A percentile compares a stretch with the other conserved stretches of the same genome.
These are phyloP conservation scores for Epichloe bromicola DNA, from an alignment of 2,329 filamentous ascomycete genomes.

Conservation along the genomic window DNA sequence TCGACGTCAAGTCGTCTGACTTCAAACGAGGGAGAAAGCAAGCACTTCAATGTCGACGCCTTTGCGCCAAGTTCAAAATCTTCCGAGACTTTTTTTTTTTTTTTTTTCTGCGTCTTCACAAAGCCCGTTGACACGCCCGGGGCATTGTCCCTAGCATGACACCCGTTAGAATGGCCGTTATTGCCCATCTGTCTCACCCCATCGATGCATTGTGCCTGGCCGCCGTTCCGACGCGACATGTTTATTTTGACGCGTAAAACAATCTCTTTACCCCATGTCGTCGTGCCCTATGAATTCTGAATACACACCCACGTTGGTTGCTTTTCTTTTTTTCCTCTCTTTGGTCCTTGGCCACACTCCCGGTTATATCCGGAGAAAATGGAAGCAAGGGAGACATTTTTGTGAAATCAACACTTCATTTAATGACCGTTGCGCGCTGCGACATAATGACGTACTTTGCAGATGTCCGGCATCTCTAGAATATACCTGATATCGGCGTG, in stretches of 20 bases:
- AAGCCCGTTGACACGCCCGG: too few relatives aligned
- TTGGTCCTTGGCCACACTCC: neutral
- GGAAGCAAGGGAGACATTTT: neutral
- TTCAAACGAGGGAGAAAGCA: neutral
- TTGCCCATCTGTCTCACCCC: too few relatives aligned
- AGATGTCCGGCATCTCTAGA: conserved; percentile 5
- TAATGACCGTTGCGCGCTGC: neutral
- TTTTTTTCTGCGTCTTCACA: too few relatives aligned
- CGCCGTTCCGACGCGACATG: neutral
- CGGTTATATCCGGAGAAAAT: neutral
- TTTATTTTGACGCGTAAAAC: neutral
- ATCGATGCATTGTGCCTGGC: neutral
- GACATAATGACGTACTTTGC: conserved; percentile 1
- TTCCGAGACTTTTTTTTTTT: too few relatives aligned
- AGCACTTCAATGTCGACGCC: too few relatives aligned
- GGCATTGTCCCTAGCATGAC: too few relatives aligned
- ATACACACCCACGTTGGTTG: neutral
- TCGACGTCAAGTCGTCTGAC: neutral
- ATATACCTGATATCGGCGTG: neutral
- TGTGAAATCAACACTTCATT: neutral
- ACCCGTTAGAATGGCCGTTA: too few relatives aligned
- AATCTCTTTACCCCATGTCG: neutral
- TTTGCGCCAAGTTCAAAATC: too few relatives aligned
- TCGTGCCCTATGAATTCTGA: too few relatives aligned
- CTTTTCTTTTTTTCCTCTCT: neutral